Evolutionary conservation across 768 basidiomycete genomes (phyloP).

Genomic region (Psilocybe subaeruginosa): DNA sequence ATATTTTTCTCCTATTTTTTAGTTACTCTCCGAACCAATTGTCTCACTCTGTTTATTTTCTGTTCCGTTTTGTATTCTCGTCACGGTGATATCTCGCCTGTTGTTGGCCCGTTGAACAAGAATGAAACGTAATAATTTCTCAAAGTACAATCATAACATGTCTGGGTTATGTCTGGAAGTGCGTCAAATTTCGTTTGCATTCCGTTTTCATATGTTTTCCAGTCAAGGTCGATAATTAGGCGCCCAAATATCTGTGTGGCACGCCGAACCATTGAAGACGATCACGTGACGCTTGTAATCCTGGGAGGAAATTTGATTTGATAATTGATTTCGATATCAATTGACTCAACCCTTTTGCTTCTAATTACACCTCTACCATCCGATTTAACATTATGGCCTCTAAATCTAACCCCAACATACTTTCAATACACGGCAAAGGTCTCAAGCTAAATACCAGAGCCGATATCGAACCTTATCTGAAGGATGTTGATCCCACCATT

Average conservation of each 20-base stretch:
- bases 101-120: too few relatives aligned
- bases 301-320: constrained; percentile 5
- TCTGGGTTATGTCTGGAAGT: neutral
- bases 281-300: neutral
- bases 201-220: too few relatives aligned
- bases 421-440: constrained; percentile 60
- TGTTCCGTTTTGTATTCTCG: too few relatives aligned
- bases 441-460: constrained; percentile 79
- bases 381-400: constrained; percentile 23
- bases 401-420: constrained; percentile 31
- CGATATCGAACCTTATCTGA: constrained; percentile 77
- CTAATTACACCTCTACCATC: neutral
- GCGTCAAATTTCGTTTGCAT: too few relatives aligned
- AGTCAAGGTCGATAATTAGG: too few relatives aligned
- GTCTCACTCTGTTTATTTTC: too few relatives aligned
- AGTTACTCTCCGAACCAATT: too few relatives aligned
- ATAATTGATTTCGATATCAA: neutral
- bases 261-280: neutral
- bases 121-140: too few relatives aligned
- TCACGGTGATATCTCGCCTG: too few relatives aligned
- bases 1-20: too few relatives aligned
- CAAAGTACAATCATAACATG: too few relatives aligned
- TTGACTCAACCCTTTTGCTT: neutral
- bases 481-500: constrained; percentile 59
- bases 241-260: neutral